phyloP scores from a whole-genome alignment of 2,329 filamentous ascomycete species.

The Fusarium austroafricanum region DNA sequence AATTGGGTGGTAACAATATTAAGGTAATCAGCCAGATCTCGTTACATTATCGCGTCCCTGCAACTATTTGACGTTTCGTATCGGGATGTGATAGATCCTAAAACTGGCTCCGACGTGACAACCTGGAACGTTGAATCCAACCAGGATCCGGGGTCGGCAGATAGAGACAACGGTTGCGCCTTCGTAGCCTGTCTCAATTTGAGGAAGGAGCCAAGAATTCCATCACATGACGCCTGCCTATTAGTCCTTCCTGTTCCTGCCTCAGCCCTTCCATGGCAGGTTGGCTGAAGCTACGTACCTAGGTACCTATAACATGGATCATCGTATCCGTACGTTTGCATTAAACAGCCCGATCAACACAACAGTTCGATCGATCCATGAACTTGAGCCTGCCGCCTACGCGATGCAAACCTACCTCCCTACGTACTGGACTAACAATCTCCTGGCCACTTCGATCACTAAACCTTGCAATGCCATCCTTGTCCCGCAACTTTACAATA shows the following conservation, averaged over 20 bases:
- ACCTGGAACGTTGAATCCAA: conserved; percentile 1
- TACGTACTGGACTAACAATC: conserved; percentile 1
- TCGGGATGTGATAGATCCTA: conserved; percentile 8
- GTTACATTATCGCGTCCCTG: conserved; percentile 17
- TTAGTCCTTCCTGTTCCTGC: neutral
- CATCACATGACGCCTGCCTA: neutral
- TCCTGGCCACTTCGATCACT: neutral
- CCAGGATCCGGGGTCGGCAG: conserved; percentile 34
- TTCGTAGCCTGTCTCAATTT: neutral
- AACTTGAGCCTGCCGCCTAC: neutral
- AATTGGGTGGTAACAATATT: neutral
- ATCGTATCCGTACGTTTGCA: neutral
- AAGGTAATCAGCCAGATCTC: conserved; percentile 7
- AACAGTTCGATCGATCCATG: conserved; percentile 5
- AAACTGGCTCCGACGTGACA: conserved; percentile 16
- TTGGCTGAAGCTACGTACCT: neutral
- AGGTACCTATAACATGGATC: neutral
- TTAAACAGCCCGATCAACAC: neutral
- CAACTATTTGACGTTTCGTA: conserved; percentile 8
- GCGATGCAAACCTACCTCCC: neutral
- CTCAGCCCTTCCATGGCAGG: neutral
- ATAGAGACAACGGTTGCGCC: conserved; percentile 23
- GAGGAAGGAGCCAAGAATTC: neutral
- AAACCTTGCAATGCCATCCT: conserved; percentile 6
- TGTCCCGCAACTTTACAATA: neutral